Base-by-base conservation (phyloP, 371 early-diverging fungal species). In the Apophysomyces trapeziformis region DNA sequence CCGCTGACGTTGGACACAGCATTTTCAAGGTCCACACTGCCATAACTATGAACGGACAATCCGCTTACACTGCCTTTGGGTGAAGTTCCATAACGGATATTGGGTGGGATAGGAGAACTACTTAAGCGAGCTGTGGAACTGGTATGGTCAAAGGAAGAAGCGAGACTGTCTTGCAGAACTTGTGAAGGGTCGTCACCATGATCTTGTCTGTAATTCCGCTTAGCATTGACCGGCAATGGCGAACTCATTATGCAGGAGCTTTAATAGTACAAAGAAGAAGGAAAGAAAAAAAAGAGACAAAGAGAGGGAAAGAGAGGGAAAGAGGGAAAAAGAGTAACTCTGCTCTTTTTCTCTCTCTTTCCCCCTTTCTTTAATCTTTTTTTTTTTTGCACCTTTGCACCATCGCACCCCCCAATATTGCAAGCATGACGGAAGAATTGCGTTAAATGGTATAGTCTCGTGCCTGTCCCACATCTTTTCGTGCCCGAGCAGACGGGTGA, bases 171-270 rank as follows among this genome's bases (percentile, higher is more conserved):
- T 37, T 70, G 66, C 37, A 66, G 41, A 13, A 64, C 57, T 60
- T 54, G 50, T 38, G 67, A 62, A 16, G 21, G 39, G 18, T 38
- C 58, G 16, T 58, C 41, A 1, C 36, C 50, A 35, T 46, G 60
- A n/a, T 44, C 57, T 12, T 60, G 43, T 39, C 46, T 60, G n/a
- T 47, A 37, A 35, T 57, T 44, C 60, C 54, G 56, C 59, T 72
- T 72, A 6, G 74, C 70, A 61, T 74, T 74, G 41, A 74, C 68
- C 14, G 74, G 74, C 21, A 74, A 68, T 47, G 74, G 71, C 14
- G 71, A 68, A 14, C 68, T 68, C 74, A 74, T 73, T 61, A 59
- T 16, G 36, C 9, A 57, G 7, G 16, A 36, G 37, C 5, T 44
- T 7, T 46, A 58, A 65, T 5, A 65, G 8, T 7, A 57, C 37